phyloP scores from a whole-genome alignment of 345 rosid species.

The Jatropha curcas region DNA sequence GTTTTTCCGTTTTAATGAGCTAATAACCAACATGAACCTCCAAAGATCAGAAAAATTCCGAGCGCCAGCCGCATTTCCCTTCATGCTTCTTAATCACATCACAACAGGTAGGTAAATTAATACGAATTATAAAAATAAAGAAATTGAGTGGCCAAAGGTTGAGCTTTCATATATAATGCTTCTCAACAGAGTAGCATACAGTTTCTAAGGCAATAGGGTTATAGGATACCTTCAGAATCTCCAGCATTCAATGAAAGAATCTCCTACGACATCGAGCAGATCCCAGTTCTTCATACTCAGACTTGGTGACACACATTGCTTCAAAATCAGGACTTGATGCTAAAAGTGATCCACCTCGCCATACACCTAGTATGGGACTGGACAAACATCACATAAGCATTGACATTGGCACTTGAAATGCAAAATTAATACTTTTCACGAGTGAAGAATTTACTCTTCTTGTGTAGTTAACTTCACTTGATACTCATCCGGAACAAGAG shows the following conservation, averaged over 20 bases:
- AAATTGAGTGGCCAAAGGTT: not conserved
- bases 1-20: not conserved
- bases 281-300: constrained; percentile 96
- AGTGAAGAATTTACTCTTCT: constrained; percentile 63
- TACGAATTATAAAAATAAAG: not conserved
- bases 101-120: not conserved
- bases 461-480: constrained; percentile 77
- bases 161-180: not conserved
- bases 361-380: constrained; percentile 89
- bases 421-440: constrained; percentile 15
- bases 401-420: not conserved
- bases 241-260: constrained; percentile 59
- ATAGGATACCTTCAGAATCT: constrained; percentile 4
- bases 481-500: constrained; percentile 85
- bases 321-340: constrained; percentile 92
- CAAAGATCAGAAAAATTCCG: not conserved
- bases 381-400: constrained; percentile 14
- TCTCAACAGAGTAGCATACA: not conserved
- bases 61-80: not conserved
- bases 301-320: constrained; percentile 85
- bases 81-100: not conserved
- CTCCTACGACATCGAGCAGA: constrained; percentile 79
- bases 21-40: not conserved
- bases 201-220: not conserved
- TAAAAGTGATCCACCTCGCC: constrained; percentile 97